A percentile compares a stretch with the other conserved stretches of the same genome.
phyloP scores from a whole-genome alignment of 2,329 filamentous ascomycete genomes.

The Talaromyces funiculosus region DNA sequence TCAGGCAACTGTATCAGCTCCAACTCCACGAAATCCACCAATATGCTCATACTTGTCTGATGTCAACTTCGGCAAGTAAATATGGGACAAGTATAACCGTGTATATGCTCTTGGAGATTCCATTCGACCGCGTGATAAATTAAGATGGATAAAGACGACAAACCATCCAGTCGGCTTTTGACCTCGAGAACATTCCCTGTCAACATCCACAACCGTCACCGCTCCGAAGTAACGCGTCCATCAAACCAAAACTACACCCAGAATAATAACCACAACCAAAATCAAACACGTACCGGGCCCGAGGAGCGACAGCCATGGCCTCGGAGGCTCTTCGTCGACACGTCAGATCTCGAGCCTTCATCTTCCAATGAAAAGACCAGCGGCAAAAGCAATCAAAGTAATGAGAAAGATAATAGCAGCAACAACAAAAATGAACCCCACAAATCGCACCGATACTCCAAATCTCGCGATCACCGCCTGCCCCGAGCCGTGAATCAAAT shows the following conservation, averaged over 20 bases:
- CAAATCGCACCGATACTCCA: constrained; percentile 26
- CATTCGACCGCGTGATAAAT: neutral
- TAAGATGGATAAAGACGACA: neutral
- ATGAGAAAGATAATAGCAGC: neutral
- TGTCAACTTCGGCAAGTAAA: neutral
- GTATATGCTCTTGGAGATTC: neutral
- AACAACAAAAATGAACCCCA: neutral
- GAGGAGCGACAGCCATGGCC: constrained; percentile 18
- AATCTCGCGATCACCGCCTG: constrained; percentile 27
- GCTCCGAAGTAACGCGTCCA: constrained; percentile 13
- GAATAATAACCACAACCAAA: neutral
- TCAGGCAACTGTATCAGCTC: neutral
- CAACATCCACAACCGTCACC: constrained; percentile 11
- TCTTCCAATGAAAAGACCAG: constrained; percentile 4
- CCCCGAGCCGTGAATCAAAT: constrained; percentile 30
- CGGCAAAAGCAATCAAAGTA: neutral
- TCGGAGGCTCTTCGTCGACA: constrained; percentile 19
- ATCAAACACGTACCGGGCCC: neutral
- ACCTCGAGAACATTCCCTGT: constrained; percentile 11
- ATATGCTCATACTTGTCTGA: neutral
- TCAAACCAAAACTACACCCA: neutral
- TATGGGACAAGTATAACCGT: neutral
- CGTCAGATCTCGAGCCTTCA: constrained; percentile 15
- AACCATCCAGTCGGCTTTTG: neutral
- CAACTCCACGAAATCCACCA: neutral